These are phyloP conservation scores for Physcia stellaris DNA, from an alignment of 495 filamentous ascomycete species.

Conservation along the genomic window DNA sequence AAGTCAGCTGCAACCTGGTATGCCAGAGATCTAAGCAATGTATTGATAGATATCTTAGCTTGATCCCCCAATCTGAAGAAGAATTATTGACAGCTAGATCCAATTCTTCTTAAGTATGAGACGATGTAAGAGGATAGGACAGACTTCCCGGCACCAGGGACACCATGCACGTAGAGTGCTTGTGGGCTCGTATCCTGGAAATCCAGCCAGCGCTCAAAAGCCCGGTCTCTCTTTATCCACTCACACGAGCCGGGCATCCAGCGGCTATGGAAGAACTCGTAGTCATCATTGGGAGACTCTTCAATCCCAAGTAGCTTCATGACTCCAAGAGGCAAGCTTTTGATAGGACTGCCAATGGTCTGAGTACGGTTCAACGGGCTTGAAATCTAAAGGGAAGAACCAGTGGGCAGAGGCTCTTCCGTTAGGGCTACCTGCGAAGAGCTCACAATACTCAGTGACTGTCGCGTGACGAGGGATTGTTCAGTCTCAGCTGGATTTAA, in stretches of 20 bases:
- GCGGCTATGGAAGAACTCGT: slow-evolving; percentile 19
- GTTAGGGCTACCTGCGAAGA: too few species aligned
- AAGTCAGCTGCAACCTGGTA: slow-evolving; percentile 21
- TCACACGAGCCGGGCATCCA: slow-evolving; percentile 21
- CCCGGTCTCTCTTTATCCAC: slow-evolving; percentile 16
- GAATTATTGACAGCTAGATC: slow-evolving; percentile 18
- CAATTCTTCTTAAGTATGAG: slow-evolving; percentile 7
- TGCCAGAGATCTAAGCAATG: slow-evolving; percentile 23
- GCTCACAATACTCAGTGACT: too few species aligned
- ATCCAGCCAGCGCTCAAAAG: slow-evolving; percentile 19
- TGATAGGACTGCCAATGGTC: too few species aligned
- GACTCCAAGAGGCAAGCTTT: too few species aligned
- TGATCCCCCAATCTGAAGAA: slow-evolving; percentile 25
- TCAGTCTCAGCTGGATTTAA: too few species aligned
- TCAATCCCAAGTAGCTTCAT: slow-evolving; percentile 15
- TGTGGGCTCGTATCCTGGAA: slow-evolving; percentile 6
- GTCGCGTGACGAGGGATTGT: too few species aligned
- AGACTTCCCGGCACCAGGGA: slow-evolving; percentile 23
- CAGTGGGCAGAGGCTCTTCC: too few species aligned
- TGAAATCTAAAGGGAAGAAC: too few species aligned
- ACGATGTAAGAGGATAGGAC: slow-evolving; percentile 17
- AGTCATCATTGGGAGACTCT: slow-evolving; percentile 20
- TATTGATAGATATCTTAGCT: slow-evolving; percentile 11
- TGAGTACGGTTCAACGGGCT: too few species aligned
- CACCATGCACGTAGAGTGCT: slow-evolving; percentile 20